Conservation (phyloP, 139 green algal species). For the Yamagishiella unicocca region DNA sequence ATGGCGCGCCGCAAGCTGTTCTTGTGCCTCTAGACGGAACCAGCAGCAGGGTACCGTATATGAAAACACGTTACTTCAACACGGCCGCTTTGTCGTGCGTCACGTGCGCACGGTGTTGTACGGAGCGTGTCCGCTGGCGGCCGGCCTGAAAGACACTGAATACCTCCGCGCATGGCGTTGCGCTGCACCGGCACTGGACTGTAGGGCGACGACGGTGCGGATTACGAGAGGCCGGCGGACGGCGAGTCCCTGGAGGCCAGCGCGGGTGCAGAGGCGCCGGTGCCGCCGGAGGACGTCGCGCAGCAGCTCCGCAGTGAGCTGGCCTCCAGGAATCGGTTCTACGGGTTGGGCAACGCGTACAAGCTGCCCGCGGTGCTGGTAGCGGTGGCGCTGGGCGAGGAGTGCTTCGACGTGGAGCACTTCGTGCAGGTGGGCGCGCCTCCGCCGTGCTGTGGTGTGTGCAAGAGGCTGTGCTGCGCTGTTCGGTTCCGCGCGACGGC, state of each 20-base stretch:
- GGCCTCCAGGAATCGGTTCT: conserved; percentile 6
- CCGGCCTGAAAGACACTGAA: too few species aligned
- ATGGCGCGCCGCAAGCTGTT: background rate
- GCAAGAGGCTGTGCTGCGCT: too few species aligned
- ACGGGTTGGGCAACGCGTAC: background rate
- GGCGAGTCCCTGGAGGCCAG: background rate
- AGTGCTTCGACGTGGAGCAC: conserved; percentile 32
- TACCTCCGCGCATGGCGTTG: too few species aligned
- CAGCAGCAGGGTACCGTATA: too few species aligned
- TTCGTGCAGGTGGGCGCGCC: conserved; percentile 38
- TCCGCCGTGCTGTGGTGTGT: too few species aligned
- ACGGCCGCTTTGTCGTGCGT: background rate
- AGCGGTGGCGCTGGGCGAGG: conserved; percentile 28
- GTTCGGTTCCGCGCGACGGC: too few species aligned
- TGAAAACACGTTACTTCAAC: background rate
- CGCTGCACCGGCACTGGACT: too few species aligned
- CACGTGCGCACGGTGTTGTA: background rate
- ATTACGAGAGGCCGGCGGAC: background rate
- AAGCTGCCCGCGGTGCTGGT: conserved; percentile 35
- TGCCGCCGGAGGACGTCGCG: background rate
- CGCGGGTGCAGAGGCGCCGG: background rate
- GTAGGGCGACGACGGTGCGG: too few species aligned
- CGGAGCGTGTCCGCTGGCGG: too few species aligned
- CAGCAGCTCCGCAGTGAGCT: background rate
- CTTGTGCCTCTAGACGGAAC: background rate